Conservation (phyloP, 1,284 basidiomycete genomes). For the Trichosporon inkin region DNA sequence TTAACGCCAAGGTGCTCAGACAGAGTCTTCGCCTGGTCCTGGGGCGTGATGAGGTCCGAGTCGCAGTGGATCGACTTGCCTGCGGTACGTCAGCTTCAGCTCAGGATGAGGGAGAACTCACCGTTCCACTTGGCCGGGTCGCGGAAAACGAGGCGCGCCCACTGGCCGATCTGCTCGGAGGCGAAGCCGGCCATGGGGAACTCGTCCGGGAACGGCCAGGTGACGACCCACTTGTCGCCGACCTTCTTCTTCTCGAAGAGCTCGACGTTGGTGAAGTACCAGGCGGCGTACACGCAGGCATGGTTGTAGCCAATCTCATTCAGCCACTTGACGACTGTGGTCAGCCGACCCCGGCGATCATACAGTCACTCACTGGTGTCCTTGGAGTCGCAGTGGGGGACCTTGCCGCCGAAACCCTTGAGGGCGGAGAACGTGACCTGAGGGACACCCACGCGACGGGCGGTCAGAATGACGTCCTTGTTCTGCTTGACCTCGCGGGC, state of each 20-base stretch:
- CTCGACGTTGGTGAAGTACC: constrained; percentile 16
- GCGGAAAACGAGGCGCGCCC: constrained; percentile 13
- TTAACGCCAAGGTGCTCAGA: constrained; percentile 13
- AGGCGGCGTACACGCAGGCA: constrained; percentile 13
- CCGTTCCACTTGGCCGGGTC: constrained; percentile 18
- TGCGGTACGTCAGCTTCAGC: too few relatives aligned
- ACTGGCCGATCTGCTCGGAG: constrained; percentile 22
- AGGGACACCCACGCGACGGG: background rate
- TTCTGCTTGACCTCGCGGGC: constrained; percentile 2
- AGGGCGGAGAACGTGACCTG: constrained; percentile 13
- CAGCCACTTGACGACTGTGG: constrained; percentile 12
- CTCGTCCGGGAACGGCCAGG: constrained; percentile 16
- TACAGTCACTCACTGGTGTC: constrained; percentile 8
- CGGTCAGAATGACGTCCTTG: background rate
- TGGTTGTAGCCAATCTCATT: background rate
- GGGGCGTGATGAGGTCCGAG: constrained; percentile 13
- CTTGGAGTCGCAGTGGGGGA: constrained; percentile 21
- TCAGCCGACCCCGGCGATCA: background rate
- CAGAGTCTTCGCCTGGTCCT: constrained; percentile 15
- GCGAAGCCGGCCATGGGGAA: constrained; percentile 11
- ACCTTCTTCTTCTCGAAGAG: constrained; percentile 1
- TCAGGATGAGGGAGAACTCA: constrained; percentile 1
- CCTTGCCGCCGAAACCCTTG: constrained; percentile 18
- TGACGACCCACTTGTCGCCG: constrained; percentile 14
- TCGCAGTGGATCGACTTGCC: constrained; percentile 15